A percentile compares a stretch with the other conserved stretches of the same genome.
phyloP scores from a whole-genome alignment of 345 rosid species.

The Lepidium africanum region DNA sequence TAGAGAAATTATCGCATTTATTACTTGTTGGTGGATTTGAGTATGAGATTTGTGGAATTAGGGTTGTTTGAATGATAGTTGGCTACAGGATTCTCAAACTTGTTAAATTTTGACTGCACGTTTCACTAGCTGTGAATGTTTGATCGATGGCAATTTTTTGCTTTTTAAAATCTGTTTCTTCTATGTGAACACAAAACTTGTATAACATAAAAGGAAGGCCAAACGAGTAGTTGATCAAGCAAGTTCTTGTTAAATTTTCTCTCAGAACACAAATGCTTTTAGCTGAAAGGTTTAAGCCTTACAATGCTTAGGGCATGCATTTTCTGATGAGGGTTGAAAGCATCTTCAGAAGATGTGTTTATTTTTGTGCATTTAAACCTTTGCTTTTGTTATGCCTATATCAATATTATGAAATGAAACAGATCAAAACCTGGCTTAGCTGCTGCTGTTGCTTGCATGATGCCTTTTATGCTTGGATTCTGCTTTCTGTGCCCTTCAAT shows the following conservation, averaged over 20 bases:
- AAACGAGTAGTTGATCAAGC: neutral
- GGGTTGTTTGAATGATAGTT: neutral
- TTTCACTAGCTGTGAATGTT: neutral
- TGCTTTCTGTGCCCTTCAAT: slow-evolving; percentile 93
- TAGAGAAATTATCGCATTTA: neutral
- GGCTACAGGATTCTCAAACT: neutral
- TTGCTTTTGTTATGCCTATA: neutral
- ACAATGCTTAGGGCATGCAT: neutral
- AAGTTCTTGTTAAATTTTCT: neutral
- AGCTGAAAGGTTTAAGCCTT: neutral
- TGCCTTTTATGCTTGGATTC: slow-evolving; percentile 80
- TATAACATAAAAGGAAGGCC: neutral
- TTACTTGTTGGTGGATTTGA: neutral
- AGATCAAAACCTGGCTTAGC: slow-evolving; percentile 93
- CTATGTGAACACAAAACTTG: neutral
- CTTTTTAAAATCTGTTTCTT: neutral
- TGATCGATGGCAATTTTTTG: neutral
- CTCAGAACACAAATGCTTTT: neutral
- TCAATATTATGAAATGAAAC: neutral
- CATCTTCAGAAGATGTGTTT: neutral
- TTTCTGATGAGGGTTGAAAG: neutral
- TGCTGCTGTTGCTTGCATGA: slow-evolving; percentile 91
- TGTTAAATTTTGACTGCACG: neutral
- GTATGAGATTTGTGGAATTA: neutral
- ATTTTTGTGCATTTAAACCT: neutral